Base-by-base conservation (phyloP, 441 rosid species). In the Lepidium campestre region DNA sequence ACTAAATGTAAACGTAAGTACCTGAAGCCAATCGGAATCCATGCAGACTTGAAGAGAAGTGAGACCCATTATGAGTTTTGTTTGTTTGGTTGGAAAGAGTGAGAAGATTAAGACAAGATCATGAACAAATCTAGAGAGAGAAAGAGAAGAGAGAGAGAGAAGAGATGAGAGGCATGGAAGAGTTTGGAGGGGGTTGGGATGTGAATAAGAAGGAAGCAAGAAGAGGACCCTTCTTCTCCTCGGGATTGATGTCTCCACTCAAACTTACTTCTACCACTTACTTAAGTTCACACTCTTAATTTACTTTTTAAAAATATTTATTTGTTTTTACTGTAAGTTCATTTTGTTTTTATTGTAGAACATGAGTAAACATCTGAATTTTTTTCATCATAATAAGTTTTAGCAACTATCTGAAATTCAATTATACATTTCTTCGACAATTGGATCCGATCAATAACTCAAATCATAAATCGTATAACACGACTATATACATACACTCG, bases 11-110 rank as follows among this genome's bases (percentile, higher is more conserved):
- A 29, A 29, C 2, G 34, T 29, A 48, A 32, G 13, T 77, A 89
- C 98, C 91, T 89, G 96, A 31, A 91, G 83, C 98, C 96, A 91
- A 19, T 89, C 94, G 47, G 90, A 87, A 78, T 91, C 96, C 96
- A 89, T 87, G 88, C 94, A 91, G 67, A 83, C 93, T 78, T 85
- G 93, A 52, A 89, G 81, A 75, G 94, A 89, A 70, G 85, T 85
- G 55, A 86, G 84, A 69, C 88, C 87, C 92, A 87, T 86, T 8
- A 49, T 53, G 49, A 23, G 62, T 29, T 50, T 18, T 13, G 8
- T 29, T 36, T 19, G 71, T 53, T 59, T 12, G 71, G 45, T 25
- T 46, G 27, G 7, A 40, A 62, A 57, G 70, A 58, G 62, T 46
- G 27, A 14, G 45, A 31, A 22, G 3, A 6, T 15, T 23, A 47